phyloP scores from a whole-genome alignment of 345 rosid species.

The Citropsis articulata region DNA sequence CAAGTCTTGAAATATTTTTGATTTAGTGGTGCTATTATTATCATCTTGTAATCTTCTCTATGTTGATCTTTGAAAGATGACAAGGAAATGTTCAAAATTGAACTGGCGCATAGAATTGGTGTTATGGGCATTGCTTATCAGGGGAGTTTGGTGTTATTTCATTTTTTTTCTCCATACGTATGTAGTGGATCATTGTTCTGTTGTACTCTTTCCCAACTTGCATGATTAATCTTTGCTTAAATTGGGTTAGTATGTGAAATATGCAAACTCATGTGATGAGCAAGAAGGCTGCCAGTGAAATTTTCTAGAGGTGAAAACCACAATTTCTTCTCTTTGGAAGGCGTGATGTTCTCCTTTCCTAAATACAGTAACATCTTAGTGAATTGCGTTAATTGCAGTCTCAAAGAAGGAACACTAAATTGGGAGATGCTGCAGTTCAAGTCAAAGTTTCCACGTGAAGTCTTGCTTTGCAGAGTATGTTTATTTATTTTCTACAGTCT shows the following conservation, averaged over 20 bases:
- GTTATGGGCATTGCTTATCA: background rate
- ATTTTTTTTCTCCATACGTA: background rate
- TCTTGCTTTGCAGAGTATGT: constrained; percentile 93
- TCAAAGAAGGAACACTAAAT: constrained; percentile 88
- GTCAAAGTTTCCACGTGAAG: constrained; percentile 89
- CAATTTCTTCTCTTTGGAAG: background rate
- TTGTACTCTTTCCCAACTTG: background rate
- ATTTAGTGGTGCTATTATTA: background rate
- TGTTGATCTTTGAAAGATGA: background rate
- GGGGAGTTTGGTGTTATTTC: background rate
- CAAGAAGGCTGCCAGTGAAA: background rate
- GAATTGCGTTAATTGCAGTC: constrained; percentile 44
- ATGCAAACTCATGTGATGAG: background rate
- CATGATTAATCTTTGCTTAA: background rate
- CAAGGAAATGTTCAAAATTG: background rate
- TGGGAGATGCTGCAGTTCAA: constrained; percentile 94
- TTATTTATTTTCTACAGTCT: background rate
- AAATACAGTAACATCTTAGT: constrained; percentile 1
- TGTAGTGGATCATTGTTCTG: background rate
- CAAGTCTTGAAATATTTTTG: background rate
- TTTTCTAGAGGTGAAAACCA: background rate
- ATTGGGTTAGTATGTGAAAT: background rate
- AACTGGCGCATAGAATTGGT: background rate
- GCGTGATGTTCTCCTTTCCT: background rate
- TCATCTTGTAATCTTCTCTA: background rate